Base-by-base conservation (phyloP, 1,284 basidiomycete genomes). In the Rugosomyces carneus region DNA sequence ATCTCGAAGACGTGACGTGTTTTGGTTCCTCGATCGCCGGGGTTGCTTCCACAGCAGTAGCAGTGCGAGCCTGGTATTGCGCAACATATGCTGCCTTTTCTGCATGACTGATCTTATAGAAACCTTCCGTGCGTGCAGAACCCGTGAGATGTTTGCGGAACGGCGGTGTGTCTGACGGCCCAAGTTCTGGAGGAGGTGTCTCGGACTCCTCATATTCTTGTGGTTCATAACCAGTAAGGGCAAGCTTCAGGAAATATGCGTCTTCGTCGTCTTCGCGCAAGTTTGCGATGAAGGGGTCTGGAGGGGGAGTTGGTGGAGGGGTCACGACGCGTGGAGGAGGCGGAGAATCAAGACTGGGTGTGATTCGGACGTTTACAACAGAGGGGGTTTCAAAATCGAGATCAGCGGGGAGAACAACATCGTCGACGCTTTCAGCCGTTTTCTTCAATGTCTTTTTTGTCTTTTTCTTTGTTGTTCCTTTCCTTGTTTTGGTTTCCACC, bases 211-310 rank as follows among this genome's bases (percentile, higher is more conserved):
- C 53, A 44, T 63, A 57, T 26, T 64, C 43, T 6, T 61, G 56
- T 11, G 62, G 54, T 39, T 65, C 60, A 40, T 54, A 53, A 29
- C 63, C 62, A 5, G 68, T 64, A 29, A 79, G 57, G 0, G 79
- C 85, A 40, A 93, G 73, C 51, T 82, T 83, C 42, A 89, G 74
- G 65, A 84, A 95, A 67, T 87, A 96, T 23, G 90, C 64, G 59
- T 99, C 95, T 63, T 99, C 95, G 54, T 93, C 93, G 62, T 97
- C 93, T 32, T 83, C 78, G 46, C 87, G 87, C 5, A 94, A 57
- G 6, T 74, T 81, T 23, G 69, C 61, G 10, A 70, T 67, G 40
- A 79, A 69, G 0, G 78, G 78, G 63, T 89, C 79, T 10, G 72
- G 73, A 9, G 76, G 72, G 6, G 70, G 74, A 39, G 64, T 69